These are phyloP conservation scores for Ilex asprella DNA, from an alignment of 257 asterid genomes.

Conservation along the genomic window DNA sequence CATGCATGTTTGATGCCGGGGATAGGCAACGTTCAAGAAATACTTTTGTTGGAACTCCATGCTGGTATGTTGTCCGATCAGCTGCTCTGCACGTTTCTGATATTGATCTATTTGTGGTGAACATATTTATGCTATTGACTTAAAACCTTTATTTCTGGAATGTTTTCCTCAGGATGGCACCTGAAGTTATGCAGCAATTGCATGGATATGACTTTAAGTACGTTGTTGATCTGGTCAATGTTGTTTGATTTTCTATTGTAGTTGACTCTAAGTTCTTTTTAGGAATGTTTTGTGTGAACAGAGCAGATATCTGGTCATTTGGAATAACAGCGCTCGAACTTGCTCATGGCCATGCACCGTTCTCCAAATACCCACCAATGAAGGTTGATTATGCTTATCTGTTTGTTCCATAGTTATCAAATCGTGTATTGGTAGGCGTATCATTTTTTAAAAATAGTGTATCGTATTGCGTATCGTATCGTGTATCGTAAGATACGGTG, in stretches of 20 bases:
- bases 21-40: constrained; percentile 97
- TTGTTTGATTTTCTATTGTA: constrained; percentile 7
- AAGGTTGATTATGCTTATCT: constrained; percentile 46
- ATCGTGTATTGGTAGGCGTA: too few relatives aligned
- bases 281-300: constrained; percentile 35
- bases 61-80: constrained; percentile 54
- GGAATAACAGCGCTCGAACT: constrained; percentile 99
- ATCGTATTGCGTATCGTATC: too few relatives aligned
- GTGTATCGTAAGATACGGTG: too few relatives aligned
- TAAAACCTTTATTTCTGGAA: neutral
- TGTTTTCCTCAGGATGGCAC: constrained; percentile 84
- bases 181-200: constrained; percentile 98
- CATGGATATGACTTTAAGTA: constrained; percentile 99
- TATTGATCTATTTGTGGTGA: neutral
- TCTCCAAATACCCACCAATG: constrained; percentile 99
- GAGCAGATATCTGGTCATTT: constrained; percentile 99
- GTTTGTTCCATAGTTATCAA: too few relatives aligned
- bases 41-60: constrained; percentile 98
- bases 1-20: constrained; percentile 94
- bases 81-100: neutral
- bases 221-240: constrained; percentile 21
- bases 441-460: too few relatives aligned
- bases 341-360: constrained; percentile 99
- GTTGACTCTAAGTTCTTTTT: constrained; percentile 16
- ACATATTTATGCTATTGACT: neutral